Percentiles rank a stretch among this genome's conserved stretches.
Conservation (phyloP, 495 filamentous ascomycete species). For the Astrothelium subdiscretum region DNA sequence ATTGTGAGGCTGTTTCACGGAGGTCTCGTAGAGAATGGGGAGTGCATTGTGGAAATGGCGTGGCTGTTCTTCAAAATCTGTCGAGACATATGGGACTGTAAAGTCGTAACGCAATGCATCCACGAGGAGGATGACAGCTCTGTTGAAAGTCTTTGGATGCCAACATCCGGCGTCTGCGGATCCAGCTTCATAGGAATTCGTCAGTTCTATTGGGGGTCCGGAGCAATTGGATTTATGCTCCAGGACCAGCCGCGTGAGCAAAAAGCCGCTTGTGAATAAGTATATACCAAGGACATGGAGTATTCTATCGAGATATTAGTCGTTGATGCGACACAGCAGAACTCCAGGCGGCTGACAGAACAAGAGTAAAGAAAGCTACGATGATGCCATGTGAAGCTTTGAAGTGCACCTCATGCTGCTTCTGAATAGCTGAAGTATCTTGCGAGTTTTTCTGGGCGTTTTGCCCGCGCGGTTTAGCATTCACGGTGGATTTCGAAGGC, state of each 20-base stretch:
- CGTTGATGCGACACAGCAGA: background rate
- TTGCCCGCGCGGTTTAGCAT: background rate
- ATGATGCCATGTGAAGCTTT: slow-evolving; percentile 42
- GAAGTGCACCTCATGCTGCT: slow-evolving; percentile 36
- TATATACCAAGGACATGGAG: slow-evolving; percentile 74
- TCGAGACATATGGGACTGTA: slow-evolving; percentile 62
- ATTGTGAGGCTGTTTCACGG: slow-evolving; percentile 58
- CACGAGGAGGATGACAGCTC: slow-evolving; percentile 81
- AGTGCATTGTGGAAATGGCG: slow-evolving; percentile 80
- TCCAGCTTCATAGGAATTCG: slow-evolving; percentile 29
- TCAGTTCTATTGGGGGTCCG: slow-evolving; percentile 50
- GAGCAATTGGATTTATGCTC: slow-evolving; percentile 77
- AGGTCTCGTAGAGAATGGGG: slow-evolving; percentile 71
- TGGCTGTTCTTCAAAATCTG: slow-evolving; percentile 35
- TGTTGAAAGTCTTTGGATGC: slow-evolving; percentile 87
- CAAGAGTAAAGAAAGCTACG: slow-evolving; percentile 38
- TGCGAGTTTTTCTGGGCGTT: background rate
- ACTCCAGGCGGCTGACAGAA: slow-evolving; percentile 24
- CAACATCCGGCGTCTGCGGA: slow-evolving; percentile 67
- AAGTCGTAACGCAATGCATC: slow-evolving; percentile 97
- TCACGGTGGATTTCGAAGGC: background rate
- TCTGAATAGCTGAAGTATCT: slow-evolving; percentile 2
- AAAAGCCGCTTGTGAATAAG: slow-evolving; percentile 93
- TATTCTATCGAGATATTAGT: slow-evolving; percentile 33
- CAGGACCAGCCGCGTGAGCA: slow-evolving; percentile 83